Evolutionary conservation across 1,284 basidiomycete genomes (phyloP), one percentile per base, ranked within the genome.

Genomic region (Papiliotrema laurentii): DNA sequence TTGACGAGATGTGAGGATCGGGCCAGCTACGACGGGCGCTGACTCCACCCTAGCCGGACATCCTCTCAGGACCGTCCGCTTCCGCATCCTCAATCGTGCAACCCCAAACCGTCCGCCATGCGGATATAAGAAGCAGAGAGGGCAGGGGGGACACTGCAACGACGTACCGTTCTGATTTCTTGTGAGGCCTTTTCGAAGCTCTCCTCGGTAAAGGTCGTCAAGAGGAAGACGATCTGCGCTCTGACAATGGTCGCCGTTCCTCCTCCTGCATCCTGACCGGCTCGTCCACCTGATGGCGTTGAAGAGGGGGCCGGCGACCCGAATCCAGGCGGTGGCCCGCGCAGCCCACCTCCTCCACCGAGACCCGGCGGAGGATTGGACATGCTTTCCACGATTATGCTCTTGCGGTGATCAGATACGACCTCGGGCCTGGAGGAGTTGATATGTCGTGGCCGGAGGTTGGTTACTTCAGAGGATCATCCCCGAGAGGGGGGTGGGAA

Each of bases 201-300:
- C 63, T 94, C 92, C 76, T 96, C 92, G 51, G 87, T 90, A 51
- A 96, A 81, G 22, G 89, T 94, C 19, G 88, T 90, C 57, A 97
- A 81, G 53, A 94, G 80, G 75, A 96, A 96, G 60, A 91, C 89
- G 70, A 96, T 93, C 60, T 80, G 78, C 19, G 78, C 77, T 54
- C 76, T 74, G 42, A 77, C 75, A 43, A 78, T 77, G 26, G 71
- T 69, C 14, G 74, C 66, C 28, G 74, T 64, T 16, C 61, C 59
- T 43, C 50, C 45, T 30, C 50, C 53, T 39, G 55, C 54, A 18
- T 30, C 47, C 31, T 50, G 50, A 24, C 55, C 47, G 6, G 51
- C 38, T 18, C 49, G 49, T 18, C 57, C 54, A 24, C 43, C 49
- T 13, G 42, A 31, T 5, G 45, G 45, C 22, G 28, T 33, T 13